phyloP scores from a whole-genome alignment of 352 stramenopile genomes.

The Lagenidium sp. region DNA sequence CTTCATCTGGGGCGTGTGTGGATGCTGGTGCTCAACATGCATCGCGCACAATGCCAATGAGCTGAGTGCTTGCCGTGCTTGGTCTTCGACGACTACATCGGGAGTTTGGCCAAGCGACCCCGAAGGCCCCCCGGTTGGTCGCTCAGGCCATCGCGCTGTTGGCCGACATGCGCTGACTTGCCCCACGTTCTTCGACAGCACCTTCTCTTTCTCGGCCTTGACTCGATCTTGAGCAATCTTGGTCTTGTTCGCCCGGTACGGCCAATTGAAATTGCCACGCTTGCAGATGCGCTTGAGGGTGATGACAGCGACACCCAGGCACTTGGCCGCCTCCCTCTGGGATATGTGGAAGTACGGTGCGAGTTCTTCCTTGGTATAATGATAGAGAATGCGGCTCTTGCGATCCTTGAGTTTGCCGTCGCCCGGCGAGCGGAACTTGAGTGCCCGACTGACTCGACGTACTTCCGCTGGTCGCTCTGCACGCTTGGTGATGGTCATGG shows the following conservation, averaged over 20 bases:
- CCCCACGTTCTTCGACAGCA: constrained; percentile 5
- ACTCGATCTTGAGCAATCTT: not conserved
- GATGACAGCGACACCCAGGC: constrained; percentile 36
- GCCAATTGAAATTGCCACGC: constrained; percentile 39
- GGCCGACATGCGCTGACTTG: not conserved
- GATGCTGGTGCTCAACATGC: constrained; percentile 9
- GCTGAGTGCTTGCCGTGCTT: constrained; percentile 6
- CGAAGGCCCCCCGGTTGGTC: not conserved
- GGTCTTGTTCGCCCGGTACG: constrained; percentile 28
- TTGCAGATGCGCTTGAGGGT: constrained; percentile 70
- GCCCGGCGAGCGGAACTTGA: constrained; percentile 9
- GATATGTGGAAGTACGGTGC: constrained; percentile 36
- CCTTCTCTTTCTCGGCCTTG: not conserved
- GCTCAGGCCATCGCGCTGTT: not conserved
- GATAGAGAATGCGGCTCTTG: constrained; percentile 35
- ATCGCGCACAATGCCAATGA: constrained; percentile 15
- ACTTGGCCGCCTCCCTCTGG: constrained; percentile 31
- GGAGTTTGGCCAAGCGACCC: constrained; percentile 1
- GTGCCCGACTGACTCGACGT: constrained; percentile 8
- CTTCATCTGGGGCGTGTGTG: constrained; percentile 1
- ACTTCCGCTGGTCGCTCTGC: constrained; percentile 3
- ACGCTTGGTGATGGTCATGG: constrained; percentile 6
- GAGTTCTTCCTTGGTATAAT: constrained; percentile 28
- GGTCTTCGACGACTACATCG: not conserved
- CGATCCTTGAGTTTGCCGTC: constrained; percentile 10